These are phyloP conservation scores for Huntiella decipiens DNA, from an alignment of 2,329 filamentous ascomycete genomes.

Conservation along the genomic window DNA sequence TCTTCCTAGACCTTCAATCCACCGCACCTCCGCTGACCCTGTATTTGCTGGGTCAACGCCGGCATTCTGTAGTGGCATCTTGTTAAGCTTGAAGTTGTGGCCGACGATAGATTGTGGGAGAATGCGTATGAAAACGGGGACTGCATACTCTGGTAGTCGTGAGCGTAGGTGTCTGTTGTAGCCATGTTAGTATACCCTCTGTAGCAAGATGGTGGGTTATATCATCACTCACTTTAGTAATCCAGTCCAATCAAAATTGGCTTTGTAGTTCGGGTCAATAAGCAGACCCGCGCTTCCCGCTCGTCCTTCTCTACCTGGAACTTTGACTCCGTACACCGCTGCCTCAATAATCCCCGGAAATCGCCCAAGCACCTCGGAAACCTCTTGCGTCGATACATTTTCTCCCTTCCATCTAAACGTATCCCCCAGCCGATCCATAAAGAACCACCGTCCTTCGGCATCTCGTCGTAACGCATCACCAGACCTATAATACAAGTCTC, in stretches of 20 bases:
- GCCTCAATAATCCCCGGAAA: conserved; percentile 43
- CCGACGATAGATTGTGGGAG: conserved; percentile 39
- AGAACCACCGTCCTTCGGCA: conserved; percentile 47
- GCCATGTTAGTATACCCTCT: background rate
- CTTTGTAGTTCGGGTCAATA: conserved; percentile 29
- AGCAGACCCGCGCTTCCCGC: conserved; percentile 45
- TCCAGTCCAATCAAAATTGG: conserved; percentile 37
- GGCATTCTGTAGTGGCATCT: conserved; percentile 18
- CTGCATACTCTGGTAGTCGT: conserved; percentile 51
- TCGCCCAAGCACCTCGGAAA: conserved; percentile 41
- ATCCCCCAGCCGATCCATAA: conserved; percentile 48
- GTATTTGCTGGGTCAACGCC: conserved; percentile 7
- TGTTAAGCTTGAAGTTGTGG: conserved; percentile 69
- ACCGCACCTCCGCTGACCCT: background rate
- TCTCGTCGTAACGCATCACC: conserved; percentile 47
- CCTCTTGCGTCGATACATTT: conserved; percentile 49
- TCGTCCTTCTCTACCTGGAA: conserved; percentile 48
- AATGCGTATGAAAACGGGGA: conserved; percentile 53
- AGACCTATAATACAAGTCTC: conserved; percentile 48
- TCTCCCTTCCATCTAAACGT: conserved; percentile 60
- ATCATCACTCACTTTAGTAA: conserved; percentile 28
- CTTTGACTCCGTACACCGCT: conserved; percentile 48
- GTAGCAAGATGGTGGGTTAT: background rate
- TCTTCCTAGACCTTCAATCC: conserved; percentile 16
- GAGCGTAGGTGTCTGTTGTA: conserved; percentile 29